Evolutionary conservation across 306 rosid species (phyloP).

Genomic region (Quillaja saponaria): DNA sequence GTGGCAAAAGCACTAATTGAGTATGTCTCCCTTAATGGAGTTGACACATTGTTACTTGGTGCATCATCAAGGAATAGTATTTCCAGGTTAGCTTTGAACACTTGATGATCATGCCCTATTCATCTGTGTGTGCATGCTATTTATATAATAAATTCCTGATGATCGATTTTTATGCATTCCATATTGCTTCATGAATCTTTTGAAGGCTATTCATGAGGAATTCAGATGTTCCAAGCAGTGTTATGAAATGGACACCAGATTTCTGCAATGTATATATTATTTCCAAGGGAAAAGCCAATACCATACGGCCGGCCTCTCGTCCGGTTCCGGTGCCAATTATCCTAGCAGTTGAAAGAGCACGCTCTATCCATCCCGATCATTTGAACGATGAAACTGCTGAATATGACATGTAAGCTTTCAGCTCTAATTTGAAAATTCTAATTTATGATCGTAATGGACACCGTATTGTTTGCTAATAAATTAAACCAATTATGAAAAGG

Average conservation of each 20-base stretch:
- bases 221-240: slow-evolving; percentile 29
- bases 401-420: slow-evolving; percentile 4
- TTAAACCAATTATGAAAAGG: no score
- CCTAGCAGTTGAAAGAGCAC: background rate
- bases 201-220: slow-evolving; percentile 41
- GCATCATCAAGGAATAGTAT: slow-evolving; percentile 37
- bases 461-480: no score
- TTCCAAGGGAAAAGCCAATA: slow-evolving; percentile 32
- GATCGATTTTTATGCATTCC: background rate
- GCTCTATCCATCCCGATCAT: background rate
- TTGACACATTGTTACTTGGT: slow-evolving; percentile 35
- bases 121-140: background rate
- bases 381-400: background rate
- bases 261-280: slow-evolving; percentile 38
- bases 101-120: background rate
- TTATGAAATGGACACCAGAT: slow-evolving; percentile 37
- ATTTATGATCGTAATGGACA: no score
- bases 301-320: slow-evolving; percentile 21
- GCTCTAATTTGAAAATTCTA: background rate
- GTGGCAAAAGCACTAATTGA: slow-evolving; percentile 37
- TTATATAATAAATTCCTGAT: background rate
- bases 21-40: slow-evolving; percentile 25
- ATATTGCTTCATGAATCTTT: background rate
- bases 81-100: slow-evolving; percentile 22
- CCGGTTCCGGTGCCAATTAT: slow-evolving; percentile 12